Conservation (phyloP, 2,329 filamentous ascomycete genomes). For the Fulvia fulva region DNA sequence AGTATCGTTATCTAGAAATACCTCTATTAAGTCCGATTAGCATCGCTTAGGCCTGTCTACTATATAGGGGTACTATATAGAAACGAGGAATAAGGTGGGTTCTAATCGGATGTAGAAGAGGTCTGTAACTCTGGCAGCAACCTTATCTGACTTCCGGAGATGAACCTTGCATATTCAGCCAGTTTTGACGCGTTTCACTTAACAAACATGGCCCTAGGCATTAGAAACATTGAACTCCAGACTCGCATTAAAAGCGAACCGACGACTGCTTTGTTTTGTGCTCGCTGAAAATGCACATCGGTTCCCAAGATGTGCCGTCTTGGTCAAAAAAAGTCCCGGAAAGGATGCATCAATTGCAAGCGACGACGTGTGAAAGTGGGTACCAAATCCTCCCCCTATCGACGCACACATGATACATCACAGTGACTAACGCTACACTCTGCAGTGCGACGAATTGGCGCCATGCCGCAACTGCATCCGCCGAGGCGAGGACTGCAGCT, state of each 20-base stretch:
- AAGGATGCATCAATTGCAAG: slow-evolving; percentile 15
- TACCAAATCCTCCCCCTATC: background rate
- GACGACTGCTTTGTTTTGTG: background rate
- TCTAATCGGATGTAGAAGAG: too few species aligned
- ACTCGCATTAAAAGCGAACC: slow-evolving; percentile 2
- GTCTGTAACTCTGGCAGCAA: background rate
- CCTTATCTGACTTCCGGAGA: background rate
- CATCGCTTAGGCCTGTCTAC: too few species aligned
- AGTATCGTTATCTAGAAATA: too few species aligned
- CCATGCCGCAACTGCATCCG: slow-evolving; percentile 14
- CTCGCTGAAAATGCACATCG: background rate
- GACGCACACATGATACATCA: too few species aligned
- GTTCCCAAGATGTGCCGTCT: slow-evolving; percentile 9
- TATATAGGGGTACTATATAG: too few species aligned
- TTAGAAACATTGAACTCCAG: too few species aligned
- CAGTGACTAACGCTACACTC: too few species aligned
- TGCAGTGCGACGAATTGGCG: slow-evolving; percentile 14
- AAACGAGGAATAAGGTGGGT: too few species aligned
- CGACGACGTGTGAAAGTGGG: slow-evolving; percentile 12
- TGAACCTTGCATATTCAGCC: background rate
- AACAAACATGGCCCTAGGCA: too few species aligned
- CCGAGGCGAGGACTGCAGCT: slow-evolving; percentile 13
- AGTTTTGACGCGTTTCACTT: too few species aligned
- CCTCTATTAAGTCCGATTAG: too few species aligned
- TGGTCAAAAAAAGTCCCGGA: slow-evolving; percentile 14